Conservation (phyloP, 371 early-diverging fungal species). For the Apophysomyces variabilis region DNA sequence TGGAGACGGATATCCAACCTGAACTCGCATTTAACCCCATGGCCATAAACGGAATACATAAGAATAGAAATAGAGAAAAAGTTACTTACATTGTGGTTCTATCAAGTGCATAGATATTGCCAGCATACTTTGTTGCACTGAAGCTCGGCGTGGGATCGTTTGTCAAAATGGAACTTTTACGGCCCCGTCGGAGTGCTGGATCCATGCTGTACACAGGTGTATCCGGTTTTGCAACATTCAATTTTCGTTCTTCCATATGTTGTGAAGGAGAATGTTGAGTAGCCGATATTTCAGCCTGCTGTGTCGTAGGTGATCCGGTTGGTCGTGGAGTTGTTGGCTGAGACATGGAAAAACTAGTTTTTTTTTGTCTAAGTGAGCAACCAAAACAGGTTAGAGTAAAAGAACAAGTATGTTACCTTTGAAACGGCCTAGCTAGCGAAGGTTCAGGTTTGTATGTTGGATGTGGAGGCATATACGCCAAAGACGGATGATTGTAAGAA, state of each 20-base stretch:
- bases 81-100: slow-evolving; percentile 22
- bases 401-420: not conserved
- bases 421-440: not conserved
- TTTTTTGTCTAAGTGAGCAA: not conserved
- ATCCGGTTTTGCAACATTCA: not conserved
- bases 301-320: slow-evolving; percentile 16
- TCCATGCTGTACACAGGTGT: slow-evolving; percentile 14
- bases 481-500: slow-evolving; percentile 4
- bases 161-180: slow-evolving; percentile 6
- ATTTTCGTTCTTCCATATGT: slow-evolving; percentile 8
- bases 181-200: slow-evolving; percentile 1
- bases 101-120: slow-evolving; percentile 22
- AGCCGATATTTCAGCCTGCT: not conserved
- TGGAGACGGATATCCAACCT: slow-evolving; percentile 55
- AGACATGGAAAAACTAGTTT: slow-evolving; percentile 23
- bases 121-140: slow-evolving; percentile 28
- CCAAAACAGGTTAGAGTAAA: not conserved
- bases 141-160: slow-evolving; percentile 25
- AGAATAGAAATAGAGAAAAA: slow-evolving; percentile 4
- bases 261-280: slow-evolving; percentile 8
- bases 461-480: slow-evolving; percentile 7
- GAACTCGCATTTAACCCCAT: slow-evolving; percentile 9
- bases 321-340: slow-evolving; percentile 31
- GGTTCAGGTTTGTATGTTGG: slow-evolving; percentile 1
- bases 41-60: not conserved